Base-by-base conservation (phyloP, 129 eudicot genomes). In the carrot (Daucus carota) region DNA sequence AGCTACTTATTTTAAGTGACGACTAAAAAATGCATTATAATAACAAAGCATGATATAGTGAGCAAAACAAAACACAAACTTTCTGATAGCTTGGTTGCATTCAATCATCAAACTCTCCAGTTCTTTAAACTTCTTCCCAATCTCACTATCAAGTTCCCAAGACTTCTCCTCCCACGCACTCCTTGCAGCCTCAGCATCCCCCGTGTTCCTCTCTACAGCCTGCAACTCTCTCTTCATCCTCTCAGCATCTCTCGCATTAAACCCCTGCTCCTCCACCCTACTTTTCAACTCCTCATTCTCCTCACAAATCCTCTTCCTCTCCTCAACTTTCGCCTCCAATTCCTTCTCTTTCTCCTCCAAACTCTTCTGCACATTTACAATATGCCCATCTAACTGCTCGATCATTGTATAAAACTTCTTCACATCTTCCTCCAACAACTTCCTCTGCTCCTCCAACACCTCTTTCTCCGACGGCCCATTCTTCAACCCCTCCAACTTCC, bases 191-290 rank as follows among this genome's bases (percentile, higher is more conserved):
- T 94, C 97, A 16, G 90, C 77, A 41, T 93, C 97, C 71, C 76
- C 87, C 8, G 87, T 89, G 41, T 86, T 96, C 77, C 93, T 84
- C 87, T 89, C 98, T 68, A 91, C 91, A 10, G 90, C 86, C 74
- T 81, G 91, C 80, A 94, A 80, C 81, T 93, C 98, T 54, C 90
- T 84, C 79, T 87, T 90, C 95, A 93, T 93, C 85, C 98, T 87
- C 78, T 93, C 96, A 8, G 98, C 98, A 87, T 90, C 98, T 80
- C 96, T 79, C 74, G 82, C 72, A 81, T 87, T 91, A 62, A 94
- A 84, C 69, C 75, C 93, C 68, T 94, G 98, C 42, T 86, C 96
- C 84, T 91, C 96, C 85, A 89, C 86, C 73, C 73, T 80, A 85
- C 71, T 86, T 87, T 83, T 89, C 75, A 94, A 78, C 80, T 86